phyloP scores from a whole-genome alignment of 2,329 filamentous ascomycete species.

The Zopfia rhizophila region DNA sequence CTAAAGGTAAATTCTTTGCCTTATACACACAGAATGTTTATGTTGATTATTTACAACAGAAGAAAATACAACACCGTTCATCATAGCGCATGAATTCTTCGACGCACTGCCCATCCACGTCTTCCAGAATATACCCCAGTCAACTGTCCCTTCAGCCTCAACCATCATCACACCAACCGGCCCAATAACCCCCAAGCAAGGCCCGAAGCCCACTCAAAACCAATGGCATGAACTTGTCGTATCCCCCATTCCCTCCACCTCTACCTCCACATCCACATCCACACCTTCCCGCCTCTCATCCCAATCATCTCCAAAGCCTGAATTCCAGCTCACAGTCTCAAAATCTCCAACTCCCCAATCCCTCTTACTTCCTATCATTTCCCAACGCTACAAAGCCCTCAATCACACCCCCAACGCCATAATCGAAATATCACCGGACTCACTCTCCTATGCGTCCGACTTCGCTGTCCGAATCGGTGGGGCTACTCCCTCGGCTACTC shows the following conservation, averaged over 20 bases:
- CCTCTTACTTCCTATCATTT: slow-evolving; percentile 84
- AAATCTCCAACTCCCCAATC: slow-evolving; percentile 82
- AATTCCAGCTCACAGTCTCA: slow-evolving; percentile 88
- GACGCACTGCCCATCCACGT: slow-evolving; percentile 96
- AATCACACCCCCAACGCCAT: slow-evolving; percentile 74
- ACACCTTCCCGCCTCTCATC: slow-evolving; percentile 28
- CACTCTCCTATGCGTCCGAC: slow-evolving; percentile 79
- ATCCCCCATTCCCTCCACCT: slow-evolving; percentile 51
- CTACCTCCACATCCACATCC: slow-evolving; percentile 67
- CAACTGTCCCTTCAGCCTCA: slow-evolving; percentile 49
- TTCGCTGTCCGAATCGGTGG: slow-evolving; percentile 89
- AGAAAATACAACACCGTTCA: slow-evolving; percentile 81
- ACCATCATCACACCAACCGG: slow-evolving; percentile 61
- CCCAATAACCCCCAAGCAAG: slow-evolving; percentile 55
- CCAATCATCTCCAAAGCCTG: slow-evolving; percentile 63
- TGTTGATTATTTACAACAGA: slow-evolving; percentile 56
- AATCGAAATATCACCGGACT: slow-evolving; percentile 92
- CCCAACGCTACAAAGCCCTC: slow-evolving; percentile 79
- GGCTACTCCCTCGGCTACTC: slow-evolving; percentile 36
- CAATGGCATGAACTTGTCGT: slow-evolving; percentile 58
- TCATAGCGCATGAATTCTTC: slow-evolving; percentile 98
- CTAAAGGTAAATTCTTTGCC: slow-evolving; percentile 64
- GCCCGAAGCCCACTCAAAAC: slow-evolving; percentile 47
- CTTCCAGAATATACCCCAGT: slow-evolving; percentile 78
- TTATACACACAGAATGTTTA: slow-evolving; percentile 9